Percentiles rank a stretch among this genome's conserved stretches.
Evolutionary conservation across 2,329 filamentous ascomycete species (phyloP).

Genomic region (Aureobasidium mangrovei): DNA sequence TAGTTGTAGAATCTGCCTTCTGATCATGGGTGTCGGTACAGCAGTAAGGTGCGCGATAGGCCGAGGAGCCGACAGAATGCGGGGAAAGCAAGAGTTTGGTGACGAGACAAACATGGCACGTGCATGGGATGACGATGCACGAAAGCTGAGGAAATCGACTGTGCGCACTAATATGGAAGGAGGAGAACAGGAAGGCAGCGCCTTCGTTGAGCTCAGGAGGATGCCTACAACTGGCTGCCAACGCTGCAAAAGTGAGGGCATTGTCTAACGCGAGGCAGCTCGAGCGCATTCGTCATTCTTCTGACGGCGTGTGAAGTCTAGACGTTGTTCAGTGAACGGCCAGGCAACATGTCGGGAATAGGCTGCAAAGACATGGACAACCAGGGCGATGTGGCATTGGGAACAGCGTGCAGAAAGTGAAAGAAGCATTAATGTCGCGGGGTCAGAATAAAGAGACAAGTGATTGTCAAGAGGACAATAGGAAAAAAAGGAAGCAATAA

Average conservation of each 20-base stretch:
- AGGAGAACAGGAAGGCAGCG: background rate
- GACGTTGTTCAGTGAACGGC: too few species aligned
- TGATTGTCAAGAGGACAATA: background rate
- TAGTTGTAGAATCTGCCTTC: background rate
- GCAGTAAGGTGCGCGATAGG: background rate
- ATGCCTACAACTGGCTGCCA: background rate
- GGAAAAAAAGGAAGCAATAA: background rate
- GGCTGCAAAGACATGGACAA: too few species aligned
- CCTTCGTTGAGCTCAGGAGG: background rate
- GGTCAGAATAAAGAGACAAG: too few species aligned
- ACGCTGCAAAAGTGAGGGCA: background rate
- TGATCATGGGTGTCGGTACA: background rate
- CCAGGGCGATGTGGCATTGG: too few species aligned
- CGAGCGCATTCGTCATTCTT: too few species aligned
- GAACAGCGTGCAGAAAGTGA: too few species aligned
- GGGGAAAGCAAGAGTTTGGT: constrained; percentile 7
- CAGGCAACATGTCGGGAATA: too few species aligned
- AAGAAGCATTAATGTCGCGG: too few species aligned
- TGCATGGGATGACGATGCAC: background rate
- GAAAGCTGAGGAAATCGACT: background rate
- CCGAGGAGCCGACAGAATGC: constrained; percentile 8
- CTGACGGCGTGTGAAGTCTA: too few species aligned
- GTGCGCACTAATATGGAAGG: background rate
- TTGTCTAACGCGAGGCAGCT: background rate
- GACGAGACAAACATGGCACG: background rate